These are phyloP conservation scores for Taiozyma onychis DNA, from an alignment of 1,139 yeast genomes.

Conservation along the genomic window DNA sequence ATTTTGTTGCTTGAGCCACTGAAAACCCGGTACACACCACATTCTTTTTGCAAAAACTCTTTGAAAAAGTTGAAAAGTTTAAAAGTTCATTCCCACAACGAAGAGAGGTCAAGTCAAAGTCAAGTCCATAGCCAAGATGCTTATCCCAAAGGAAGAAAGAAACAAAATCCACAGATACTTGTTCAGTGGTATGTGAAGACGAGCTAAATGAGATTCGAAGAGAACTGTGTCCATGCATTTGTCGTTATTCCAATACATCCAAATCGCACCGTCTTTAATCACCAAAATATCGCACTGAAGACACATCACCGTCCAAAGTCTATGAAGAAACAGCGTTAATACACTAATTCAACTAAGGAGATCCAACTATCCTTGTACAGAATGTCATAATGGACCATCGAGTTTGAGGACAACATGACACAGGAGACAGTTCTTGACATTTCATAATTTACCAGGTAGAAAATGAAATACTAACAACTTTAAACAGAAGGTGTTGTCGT, in stretches of 20 bases:
- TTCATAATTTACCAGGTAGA: neutral
- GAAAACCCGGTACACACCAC: neutral
- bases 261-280: neutral
- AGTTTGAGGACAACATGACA: neutral
- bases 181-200: constrained; percentile 80
- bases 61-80: constrained; percentile 18
- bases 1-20: neutral
- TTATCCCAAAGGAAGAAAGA: constrained; percentile 99
- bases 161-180: constrained; percentile 98
- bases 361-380: neutral
- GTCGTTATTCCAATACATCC: neutral
- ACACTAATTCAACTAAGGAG: neutral
- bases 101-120: neutral
- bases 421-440: neutral
- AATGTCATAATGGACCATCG: neutral
- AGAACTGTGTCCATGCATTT: neutral
- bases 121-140: constrained; percentile 53
- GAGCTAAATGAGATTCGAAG: neutral
- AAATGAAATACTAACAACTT: constrained; percentile 25
- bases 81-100: constrained; percentile 3
- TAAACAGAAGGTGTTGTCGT: constrained; percentile 93
- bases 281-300: neutral
- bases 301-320: neutral
- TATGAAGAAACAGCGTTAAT: neutral
- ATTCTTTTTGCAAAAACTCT: neutral